phyloP scores from a whole-genome alignment of 768 basidiomycete species.

The Pulveroboletus sp. region DNA sequence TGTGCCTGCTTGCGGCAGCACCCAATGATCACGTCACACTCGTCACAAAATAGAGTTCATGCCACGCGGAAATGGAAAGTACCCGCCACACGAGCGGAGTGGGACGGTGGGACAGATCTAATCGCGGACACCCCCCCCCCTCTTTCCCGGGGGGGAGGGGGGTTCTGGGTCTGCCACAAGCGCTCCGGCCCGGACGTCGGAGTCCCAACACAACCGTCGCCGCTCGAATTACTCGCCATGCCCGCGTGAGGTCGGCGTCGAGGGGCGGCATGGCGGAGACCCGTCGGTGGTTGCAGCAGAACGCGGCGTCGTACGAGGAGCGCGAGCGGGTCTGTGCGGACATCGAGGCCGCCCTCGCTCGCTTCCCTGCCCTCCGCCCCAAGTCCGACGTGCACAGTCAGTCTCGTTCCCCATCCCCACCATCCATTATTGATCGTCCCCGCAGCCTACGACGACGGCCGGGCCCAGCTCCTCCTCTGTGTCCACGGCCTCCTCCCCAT shows the following conservation, averaged over 20 bases:
- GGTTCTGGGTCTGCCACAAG: constrained; percentile 10
- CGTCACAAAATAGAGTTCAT: constrained; percentile 25
- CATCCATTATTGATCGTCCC: constrained; percentile 1
- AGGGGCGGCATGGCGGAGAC: constrained; percentile 11
- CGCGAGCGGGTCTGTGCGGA: constrained; percentile 58
- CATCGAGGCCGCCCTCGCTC: constrained; percentile 53
- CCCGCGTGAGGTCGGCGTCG: background rate
- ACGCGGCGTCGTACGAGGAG: constrained; percentile 51
- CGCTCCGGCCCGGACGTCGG: constrained; percentile 7
- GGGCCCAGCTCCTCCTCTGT: constrained; percentile 86
- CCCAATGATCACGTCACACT: constrained; percentile 9
- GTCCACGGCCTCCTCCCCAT: constrained; percentile 91
- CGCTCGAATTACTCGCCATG: constrained; percentile 9
- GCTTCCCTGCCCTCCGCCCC: constrained; percentile 57
- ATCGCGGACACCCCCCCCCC: constrained; percentile 3
- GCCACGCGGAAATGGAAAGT: constrained; percentile 42
- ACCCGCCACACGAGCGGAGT: constrained; percentile 46
- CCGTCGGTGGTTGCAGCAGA: constrained; percentile 61
- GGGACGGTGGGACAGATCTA: constrained; percentile 26
- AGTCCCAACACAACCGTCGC: background rate
- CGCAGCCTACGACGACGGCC: constrained; percentile 89
- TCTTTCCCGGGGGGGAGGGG: too few species aligned
- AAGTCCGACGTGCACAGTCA: constrained; percentile 79
- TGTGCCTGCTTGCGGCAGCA: constrained; percentile 7
- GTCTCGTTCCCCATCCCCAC: constrained; percentile 14